phyloP scores from a whole-genome alignment of 768 basidiomycete species.

The Atractiella rhizophila region DNA sequence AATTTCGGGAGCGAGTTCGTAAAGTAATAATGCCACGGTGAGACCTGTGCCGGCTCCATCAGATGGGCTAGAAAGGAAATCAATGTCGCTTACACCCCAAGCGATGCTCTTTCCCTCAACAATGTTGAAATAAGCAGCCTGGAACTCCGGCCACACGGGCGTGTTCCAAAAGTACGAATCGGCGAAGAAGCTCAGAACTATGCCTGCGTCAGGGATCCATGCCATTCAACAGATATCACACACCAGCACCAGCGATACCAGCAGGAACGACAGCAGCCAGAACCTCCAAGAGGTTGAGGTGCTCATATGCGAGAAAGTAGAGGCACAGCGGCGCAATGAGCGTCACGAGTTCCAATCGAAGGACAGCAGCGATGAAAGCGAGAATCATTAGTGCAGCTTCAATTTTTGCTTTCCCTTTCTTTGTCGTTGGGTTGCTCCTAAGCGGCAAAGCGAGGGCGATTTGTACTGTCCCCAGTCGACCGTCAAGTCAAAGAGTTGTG shows the following conservation, averaged over 20 bases:
- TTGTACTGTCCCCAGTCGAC: slow-evolving; percentile 8
- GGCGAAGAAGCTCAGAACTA: slow-evolving; percentile 19
- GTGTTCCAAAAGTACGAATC: slow-evolving; percentile 65
- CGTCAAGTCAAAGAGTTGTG: slow-evolving; percentile 5
- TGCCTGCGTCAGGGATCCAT: background rate
- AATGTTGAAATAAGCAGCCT: slow-evolving; percentile 59
- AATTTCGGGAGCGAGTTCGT: slow-evolving; percentile 48
- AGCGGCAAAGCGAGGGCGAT: slow-evolving; percentile 7
- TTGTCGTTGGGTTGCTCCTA: slow-evolving; percentile 24
- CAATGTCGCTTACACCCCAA: slow-evolving; percentile 52
- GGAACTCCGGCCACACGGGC: slow-evolving; percentile 66
- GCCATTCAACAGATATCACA: slow-evolving; percentile 40
- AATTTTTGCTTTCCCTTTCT: slow-evolving; percentile 23
- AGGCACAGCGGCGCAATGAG: slow-evolving; percentile 36
- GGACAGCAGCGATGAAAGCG: slow-evolving; percentile 39
- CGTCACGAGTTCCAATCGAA: slow-evolving; percentile 53
- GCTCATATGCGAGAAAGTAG: slow-evolving; percentile 9
- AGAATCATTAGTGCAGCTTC: slow-evolving; percentile 34
- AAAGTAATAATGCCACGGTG: slow-evolving; percentile 44
- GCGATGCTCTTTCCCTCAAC: slow-evolving; percentile 57
- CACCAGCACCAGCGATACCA: slow-evolving; percentile 39
- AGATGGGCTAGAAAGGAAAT: slow-evolving; percentile 12
- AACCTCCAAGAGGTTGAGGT: slow-evolving; percentile 4
- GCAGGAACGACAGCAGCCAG: background rate
- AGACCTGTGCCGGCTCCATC: slow-evolving; percentile 29